Conservation (phyloP, 257 asterid species). For the Solanum tarapatanum region DNA sequence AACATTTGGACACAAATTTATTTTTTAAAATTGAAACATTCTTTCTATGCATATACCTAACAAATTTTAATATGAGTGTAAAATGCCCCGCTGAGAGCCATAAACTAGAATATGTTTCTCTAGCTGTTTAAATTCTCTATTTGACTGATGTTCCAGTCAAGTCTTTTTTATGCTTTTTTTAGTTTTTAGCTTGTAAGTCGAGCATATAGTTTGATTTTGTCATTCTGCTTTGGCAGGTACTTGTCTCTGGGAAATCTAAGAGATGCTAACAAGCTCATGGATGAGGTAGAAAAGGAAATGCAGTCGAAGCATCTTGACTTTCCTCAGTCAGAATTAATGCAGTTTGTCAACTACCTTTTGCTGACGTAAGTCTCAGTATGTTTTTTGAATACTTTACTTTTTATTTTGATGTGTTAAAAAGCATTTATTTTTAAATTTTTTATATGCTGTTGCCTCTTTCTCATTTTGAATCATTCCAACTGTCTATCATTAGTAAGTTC, state of each 20-base stretch:
- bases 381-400: neutral
- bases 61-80: neutral
- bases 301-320: conserved; percentile 40
- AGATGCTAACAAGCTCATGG: conserved; percentile 85
- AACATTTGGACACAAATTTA: neutral
- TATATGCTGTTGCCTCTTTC: neutral
- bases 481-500: neutral
- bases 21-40: neutral
- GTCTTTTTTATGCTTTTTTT: neutral
- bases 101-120: neutral
- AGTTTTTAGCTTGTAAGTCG: neutral
- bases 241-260: conserved; percentile 79
- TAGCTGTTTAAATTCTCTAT: neutral
- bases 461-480: neutral
- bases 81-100: neutral
- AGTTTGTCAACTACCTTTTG: conserved; percentile 63
- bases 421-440: neutral
- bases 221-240: conserved; percentile 37
- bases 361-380: conserved; percentile 45
- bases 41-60: neutral
- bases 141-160: neutral
- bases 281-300: conserved; percentile 66
- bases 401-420: neutral
- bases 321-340: conserved; percentile 70
- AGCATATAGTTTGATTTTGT: neutral